A percentile compares a stretch with the other conserved stretches of the same genome.
Evolutionary conservation across 441 rosid species (phyloP).

Genomic region (Corymbia citriodora): DNA sequence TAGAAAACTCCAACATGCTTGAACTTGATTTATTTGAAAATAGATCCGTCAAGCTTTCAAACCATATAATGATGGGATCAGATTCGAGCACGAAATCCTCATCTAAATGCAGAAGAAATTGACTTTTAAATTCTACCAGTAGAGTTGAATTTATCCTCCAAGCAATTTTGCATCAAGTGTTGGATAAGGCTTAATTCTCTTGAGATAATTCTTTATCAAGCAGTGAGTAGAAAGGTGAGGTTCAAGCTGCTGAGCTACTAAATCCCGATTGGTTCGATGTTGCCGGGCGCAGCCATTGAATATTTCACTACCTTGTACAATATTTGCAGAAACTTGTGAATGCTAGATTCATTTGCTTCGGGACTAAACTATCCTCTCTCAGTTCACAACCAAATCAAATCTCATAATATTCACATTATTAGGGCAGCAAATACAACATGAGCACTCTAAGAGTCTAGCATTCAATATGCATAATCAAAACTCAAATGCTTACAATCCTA

Average conservation of each 20-base stretch:
- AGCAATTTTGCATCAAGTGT: too few species aligned
- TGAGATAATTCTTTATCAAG: neutral
- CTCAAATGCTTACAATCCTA: neutral
- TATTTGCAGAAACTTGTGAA: neutral
- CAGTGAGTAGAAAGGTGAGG: neutral
- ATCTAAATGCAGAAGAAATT: too few species aligned
- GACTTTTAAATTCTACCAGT: too few species aligned
- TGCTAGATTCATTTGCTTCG: neutral
- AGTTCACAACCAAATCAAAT: neutral
- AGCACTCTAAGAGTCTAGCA: neutral
- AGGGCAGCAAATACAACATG: neutral
- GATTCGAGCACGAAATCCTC: too few species aligned
- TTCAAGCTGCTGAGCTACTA: conserved; percentile 21
- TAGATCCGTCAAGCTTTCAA: too few species aligned
- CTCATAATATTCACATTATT: neutral
- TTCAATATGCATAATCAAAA: too few species aligned
- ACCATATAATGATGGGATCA: too few species aligned
- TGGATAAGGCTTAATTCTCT: too few species aligned
- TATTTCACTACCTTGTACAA: conserved; percentile 48
- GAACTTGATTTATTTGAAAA: too few species aligned
- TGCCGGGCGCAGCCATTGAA: conserved; percentile 79
- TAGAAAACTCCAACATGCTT: too few species aligned
- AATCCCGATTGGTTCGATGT: conserved; percentile 84
- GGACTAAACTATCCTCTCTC: neutral
- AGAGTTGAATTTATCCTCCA: too few species aligned